Evolutionary conservation across 345 rosid species (phyloP).

Genomic region (Ceriops decandra): DNA sequence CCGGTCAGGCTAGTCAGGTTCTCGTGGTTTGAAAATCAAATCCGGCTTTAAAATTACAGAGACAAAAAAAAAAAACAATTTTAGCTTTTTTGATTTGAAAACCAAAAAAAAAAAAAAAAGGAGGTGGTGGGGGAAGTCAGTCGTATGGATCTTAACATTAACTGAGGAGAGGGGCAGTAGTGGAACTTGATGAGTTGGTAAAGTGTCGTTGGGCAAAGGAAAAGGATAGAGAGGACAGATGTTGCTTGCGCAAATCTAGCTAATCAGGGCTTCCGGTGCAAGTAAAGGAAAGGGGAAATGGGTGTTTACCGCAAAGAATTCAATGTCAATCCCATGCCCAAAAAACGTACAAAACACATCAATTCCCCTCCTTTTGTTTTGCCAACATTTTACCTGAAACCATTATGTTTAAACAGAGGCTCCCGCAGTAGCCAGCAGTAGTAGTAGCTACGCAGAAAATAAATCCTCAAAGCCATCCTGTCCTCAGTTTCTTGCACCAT

Average conservation of each 20-base stretch:
- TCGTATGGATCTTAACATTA: neutral
- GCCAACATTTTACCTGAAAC: neutral
- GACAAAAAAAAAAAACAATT: no score
- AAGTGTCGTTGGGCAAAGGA: slow-evolving; percentile 9
- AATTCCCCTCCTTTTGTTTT: neutral
- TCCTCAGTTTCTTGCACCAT: neutral
- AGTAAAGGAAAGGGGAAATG: neutral
- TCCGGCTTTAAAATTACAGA: no score
- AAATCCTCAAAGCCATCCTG: slow-evolving; percentile 3
- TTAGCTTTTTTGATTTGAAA: neutral
- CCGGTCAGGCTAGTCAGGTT: slow-evolving; percentile 10
- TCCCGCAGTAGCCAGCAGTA: neutral
- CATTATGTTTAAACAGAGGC: neutral
- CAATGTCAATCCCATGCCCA: neutral
- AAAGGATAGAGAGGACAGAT: slow-evolving; percentile 13
- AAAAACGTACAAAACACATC: neutral
- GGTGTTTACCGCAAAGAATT: neutral
- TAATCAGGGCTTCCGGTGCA: slow-evolving; percentile 20
- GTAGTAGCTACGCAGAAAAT: neutral
- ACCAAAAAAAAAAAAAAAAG: neutral
- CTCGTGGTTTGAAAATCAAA: neutral
- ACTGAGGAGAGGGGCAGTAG: neutral
- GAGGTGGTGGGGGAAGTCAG: no score
- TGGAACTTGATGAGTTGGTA: neutral
- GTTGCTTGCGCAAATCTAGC: slow-evolving; percentile 46